These are phyloP conservation scores for Microcera coccophila DNA, from an alignment of 2,329 filamentous ascomycete genomes.

Conservation along the genomic window DNA sequence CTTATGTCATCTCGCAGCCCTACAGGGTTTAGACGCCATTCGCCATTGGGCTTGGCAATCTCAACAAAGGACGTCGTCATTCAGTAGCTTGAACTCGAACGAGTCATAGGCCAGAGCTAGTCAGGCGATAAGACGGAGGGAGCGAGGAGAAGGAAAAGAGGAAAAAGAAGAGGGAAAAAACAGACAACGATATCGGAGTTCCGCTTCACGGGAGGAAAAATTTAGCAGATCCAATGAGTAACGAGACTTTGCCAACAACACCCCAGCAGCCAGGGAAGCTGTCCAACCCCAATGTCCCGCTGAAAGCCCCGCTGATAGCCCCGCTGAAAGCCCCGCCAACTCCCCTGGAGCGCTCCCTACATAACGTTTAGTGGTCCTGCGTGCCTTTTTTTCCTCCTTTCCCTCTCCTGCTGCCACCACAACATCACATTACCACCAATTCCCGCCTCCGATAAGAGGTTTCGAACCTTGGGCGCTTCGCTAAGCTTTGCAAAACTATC, in stretches of 20 bases:
- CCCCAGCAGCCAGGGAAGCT: background rate
- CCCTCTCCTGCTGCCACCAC: slow-evolving; percentile 10
- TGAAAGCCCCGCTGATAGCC: background rate
- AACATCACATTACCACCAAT: slow-evolving; percentile 5
- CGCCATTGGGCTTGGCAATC: too few species aligned
- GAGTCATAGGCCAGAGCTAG: too few species aligned
- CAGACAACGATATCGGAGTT: slow-evolving; percentile 1
- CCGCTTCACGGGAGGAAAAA: background rate
- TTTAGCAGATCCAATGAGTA: slow-evolving; percentile 24
- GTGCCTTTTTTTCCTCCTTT: slow-evolving; percentile 5
- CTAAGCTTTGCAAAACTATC: background rate
- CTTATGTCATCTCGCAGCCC: too few species aligned
- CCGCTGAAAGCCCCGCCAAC: background rate
- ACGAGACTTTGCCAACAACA: slow-evolving; percentile 19
- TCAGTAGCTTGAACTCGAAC: too few species aligned
- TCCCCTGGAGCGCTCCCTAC: too few species aligned
- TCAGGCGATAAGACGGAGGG: background rate
- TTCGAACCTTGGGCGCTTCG: background rate
- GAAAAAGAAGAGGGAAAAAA: too few species aligned
- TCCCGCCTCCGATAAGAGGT: slow-evolving; percentile 3
- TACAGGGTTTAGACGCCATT: too few species aligned
- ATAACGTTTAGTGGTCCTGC: background rate
- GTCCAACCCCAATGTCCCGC: background rate
- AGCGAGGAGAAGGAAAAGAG: background rate
- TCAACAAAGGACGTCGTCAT: too few species aligned